phyloP scores from a whole-genome alignment of 768 basidiomycete species.

The Boletus fagicola region DNA sequence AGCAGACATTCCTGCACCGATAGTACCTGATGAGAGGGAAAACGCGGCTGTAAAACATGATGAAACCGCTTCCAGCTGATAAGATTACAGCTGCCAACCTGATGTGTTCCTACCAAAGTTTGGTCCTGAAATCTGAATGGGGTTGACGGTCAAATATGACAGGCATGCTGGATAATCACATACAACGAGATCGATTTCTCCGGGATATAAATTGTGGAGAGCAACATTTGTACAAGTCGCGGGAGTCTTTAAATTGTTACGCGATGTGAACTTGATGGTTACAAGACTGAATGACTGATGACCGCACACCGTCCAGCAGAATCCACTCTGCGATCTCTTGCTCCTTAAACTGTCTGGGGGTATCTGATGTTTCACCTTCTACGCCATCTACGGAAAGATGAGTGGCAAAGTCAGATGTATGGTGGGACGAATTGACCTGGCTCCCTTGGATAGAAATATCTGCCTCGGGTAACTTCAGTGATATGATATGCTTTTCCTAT shows the following conservation, averaged over 20 bases:
- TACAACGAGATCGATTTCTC: constrained; percentile 87
- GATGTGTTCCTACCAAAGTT: constrained; percentile 86
- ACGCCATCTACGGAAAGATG: constrained; percentile 43
- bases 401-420: neutral
- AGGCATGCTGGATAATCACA: constrained; percentile 22
- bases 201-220: constrained; percentile 83
- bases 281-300: constrained; percentile 21
- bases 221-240: constrained; percentile 91
- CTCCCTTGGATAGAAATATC: constrained; percentile 72
- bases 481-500: constrained; percentile 81
- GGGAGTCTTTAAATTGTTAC: constrained; percentile 57
- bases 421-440: constrained; percentile 38
- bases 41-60: constrained; percentile 61
- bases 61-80: constrained; percentile 2
- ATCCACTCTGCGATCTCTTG: constrained; percentile 90
- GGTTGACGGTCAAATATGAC: neutral
- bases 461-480: constrained; percentile 64
- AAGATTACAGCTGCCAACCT: constrained; percentile 40
- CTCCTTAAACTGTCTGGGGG: constrained; percentile 64
- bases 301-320: constrained; percentile 72
- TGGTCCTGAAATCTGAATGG: constrained; percentile 72
- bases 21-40: constrained; percentile 85
- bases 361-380: constrained; percentile 61
- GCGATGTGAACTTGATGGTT: constrained; percentile 6
- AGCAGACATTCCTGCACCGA: constrained; percentile 87